Conservation (phyloP, 148 eudicot species). For the Chenopodium formosanum region DNA sequence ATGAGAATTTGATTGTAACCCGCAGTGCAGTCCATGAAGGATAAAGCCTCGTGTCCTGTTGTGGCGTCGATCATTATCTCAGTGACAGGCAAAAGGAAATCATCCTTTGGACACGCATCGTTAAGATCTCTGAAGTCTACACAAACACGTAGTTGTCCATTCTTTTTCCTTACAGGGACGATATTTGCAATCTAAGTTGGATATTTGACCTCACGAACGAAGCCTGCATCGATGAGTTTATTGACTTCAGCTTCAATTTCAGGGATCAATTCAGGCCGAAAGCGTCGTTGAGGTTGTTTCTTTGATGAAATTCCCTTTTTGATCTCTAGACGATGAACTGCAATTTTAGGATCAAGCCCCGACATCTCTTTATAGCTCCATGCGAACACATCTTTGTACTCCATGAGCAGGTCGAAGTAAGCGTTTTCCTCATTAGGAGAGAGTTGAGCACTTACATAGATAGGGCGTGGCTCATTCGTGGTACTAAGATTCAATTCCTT, state of each 20-base stretch:
- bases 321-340: too few species aligned
- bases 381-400: neutral
- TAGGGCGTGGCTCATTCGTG: neutral
- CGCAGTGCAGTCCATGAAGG: slow-evolving; percentile 8
- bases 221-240: too few species aligned
- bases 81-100: neutral
- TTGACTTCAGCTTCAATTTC: too few species aligned
- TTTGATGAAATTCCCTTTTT: too few species aligned
- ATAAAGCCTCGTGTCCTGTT: neutral
- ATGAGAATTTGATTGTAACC: slow-evolving; percentile 8
- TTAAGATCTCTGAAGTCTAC: too few species aligned
- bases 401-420: neutral
- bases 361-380: slow-evolving; percentile 10
- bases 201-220: too few species aligned
- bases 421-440: neutral
- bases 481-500: slow-evolving; percentile 1
- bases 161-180: too few species aligned
- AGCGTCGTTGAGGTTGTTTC: neutral
- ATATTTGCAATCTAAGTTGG: too few species aligned
- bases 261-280: too few species aligned
- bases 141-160: too few species aligned
- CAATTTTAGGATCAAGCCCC: too few species aligned
- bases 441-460: neutral
- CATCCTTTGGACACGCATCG: too few species aligned
- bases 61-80: neutral